Percentiles rank a stretch among this genome's conserved stretches.
These are phyloP conservation scores for Stentor roeselii DNA, from an alignment of 73 alveolate genomes.

Conservation along the genomic window DNA sequence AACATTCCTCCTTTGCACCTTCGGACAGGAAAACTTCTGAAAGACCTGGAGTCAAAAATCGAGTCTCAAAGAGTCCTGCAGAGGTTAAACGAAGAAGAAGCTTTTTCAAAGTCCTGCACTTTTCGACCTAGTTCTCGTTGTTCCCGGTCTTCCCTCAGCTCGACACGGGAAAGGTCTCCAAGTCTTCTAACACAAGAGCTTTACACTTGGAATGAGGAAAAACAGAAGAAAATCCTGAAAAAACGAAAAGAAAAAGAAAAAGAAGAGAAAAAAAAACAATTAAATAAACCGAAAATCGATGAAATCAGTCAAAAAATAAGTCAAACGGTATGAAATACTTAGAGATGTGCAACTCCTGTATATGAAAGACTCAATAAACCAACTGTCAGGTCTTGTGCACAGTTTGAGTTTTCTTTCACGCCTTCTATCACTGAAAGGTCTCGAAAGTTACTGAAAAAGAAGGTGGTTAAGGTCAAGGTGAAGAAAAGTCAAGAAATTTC, in stretches of 20 bases:
- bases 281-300: constrained; percentile 30
- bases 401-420: too few relatives aligned
- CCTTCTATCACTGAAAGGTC: not conserved
- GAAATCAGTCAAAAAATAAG: not conserved
- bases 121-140: not conserved
- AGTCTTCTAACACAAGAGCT: not conserved
- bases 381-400: not conserved
- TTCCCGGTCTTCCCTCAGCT: too few relatives aligned
- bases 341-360: not conserved
- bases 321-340: not conserved
- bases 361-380: not conserved
- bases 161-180: not conserved
- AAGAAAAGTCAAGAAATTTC: not conserved
- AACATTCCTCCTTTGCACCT: not conserved
- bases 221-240: not conserved
- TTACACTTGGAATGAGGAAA: not conserved
- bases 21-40: not conserved
- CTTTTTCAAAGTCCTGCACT: not conserved
- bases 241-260: not conserved
- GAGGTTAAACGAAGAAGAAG: not conserved
- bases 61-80: not conserved
- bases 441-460: not conserved
- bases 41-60: not conserved
- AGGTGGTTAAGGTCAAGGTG: not conserved
- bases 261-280: not conserved